Evolutionary conservation across 1,284 basidiomycete species (phyloP), one percentile per base, ranked within the genome.

Genomic region (Chondrostereum purpureum): DNA sequence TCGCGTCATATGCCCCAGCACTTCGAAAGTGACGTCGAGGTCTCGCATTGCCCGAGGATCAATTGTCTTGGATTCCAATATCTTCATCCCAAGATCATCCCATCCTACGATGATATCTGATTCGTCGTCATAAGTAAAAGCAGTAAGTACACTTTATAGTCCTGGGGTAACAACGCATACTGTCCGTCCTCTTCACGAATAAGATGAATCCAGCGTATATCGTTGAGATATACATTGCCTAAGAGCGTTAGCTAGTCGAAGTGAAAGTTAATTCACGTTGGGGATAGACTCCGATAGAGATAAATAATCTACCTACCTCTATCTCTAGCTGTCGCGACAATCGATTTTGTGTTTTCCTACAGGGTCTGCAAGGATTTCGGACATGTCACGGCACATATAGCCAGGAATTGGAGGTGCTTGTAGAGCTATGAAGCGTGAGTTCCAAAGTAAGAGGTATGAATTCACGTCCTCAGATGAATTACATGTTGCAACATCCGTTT

Each of bases 161-260:
- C 52, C 36, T 49, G 59, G 45, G 67, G 66, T 8, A 63, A 50
- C 31, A 75, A 52, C 8, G 58, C 56, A 45, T 66, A 67, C 4
- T 54, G 59, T 22, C 59, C 53, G 20, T 62, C 53, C 34, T 61
- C 55, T 39, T 56, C 53, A 20, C 53, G 47, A 17, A 68, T 52
- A 5, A 74, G 56, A 55, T 74, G 62, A 17, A 63, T 70, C 69
- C 69, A 75, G 44, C 70, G 73, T 5, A 63, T 60, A 46, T 58
- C 57, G 3, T 64, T 63, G 36, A 77, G 67, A 6, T 67, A 59
- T 39, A 76, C 62, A 2, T 52, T 57, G 20, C 58, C 57, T 4
- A 73, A 54, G 43, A 70, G 62, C 6, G 63, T 59, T 53, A 73
- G 67, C 65, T 67, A 21, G 16, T 6, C 5, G 11, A n/a, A n/a